Percentiles rank a stretch among this genome's conserved stretches.
phyloP scores from a whole-genome alignment of 441 rosid species.

The Sinapis alba region DNA sequence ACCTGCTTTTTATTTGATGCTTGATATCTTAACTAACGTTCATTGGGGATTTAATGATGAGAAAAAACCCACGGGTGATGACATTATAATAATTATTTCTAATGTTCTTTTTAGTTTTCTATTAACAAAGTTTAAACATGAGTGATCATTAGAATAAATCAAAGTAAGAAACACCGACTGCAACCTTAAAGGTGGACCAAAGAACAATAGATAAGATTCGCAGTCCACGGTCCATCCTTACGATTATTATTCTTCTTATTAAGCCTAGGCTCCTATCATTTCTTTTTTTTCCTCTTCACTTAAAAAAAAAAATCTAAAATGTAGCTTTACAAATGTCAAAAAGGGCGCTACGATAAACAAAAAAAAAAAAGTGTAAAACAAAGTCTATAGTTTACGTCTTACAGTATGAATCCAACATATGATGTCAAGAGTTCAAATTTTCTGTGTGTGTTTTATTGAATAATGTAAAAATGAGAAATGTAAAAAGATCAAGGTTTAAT shows the following conservation, averaged over 20 bases:
- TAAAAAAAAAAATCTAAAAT: background rate
- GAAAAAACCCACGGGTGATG: slow-evolving; percentile 30
- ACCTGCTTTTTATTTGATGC: slow-evolving; percentile 5
- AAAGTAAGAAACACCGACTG: slow-evolving; percentile 31
- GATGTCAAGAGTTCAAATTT: background rate
- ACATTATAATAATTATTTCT: slow-evolving; percentile 9
- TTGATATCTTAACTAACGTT: slow-evolving; percentile 19
- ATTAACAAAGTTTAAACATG: background rate
- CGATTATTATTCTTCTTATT: background rate
- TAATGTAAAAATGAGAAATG: background rate
- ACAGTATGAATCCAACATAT: slow-evolving; percentile 4
- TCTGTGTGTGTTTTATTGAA: background rate
- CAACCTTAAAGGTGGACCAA: slow-evolving; percentile 38
- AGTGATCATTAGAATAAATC: slow-evolving; percentile 19
- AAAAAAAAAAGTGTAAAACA: background rate
- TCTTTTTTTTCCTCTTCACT: background rate
- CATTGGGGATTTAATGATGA: slow-evolving; percentile 31
- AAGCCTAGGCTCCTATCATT: background rate
- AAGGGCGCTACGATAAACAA: background rate
- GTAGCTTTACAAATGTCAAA: background rate
- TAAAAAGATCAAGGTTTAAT: background rate
- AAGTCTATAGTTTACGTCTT: background rate
- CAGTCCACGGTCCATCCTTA: slow-evolving; percentile 15
- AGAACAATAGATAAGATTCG: slow-evolving; percentile 26
- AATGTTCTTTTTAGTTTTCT: background rate